These are phyloP conservation scores for Cicer pinnatifidum DNA, from an alignment of 306 rosid species.

Conservation along the genomic window DNA sequence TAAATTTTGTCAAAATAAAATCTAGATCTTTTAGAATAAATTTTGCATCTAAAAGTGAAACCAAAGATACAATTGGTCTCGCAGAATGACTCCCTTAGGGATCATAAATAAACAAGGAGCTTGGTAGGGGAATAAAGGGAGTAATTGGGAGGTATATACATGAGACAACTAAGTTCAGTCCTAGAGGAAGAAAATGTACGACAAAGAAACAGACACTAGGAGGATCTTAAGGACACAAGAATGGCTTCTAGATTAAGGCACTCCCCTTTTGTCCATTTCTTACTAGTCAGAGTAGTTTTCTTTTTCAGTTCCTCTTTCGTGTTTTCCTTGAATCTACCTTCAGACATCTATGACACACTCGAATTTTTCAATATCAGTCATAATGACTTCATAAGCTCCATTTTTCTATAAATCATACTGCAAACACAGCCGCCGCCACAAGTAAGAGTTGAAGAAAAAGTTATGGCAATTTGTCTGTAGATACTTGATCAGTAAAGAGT, in stretches of 20 bases:
- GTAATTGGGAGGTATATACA: not conserved
- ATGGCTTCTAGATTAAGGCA: slow-evolving; percentile 3
- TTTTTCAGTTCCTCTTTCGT: slow-evolving; percentile 15
- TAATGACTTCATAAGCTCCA: slow-evolving; percentile 11
- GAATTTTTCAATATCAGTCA: slow-evolving; percentile 17
- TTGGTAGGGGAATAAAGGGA: not conserved
- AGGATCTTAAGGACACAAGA: slow-evolving; percentile 4
- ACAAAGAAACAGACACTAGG: not conserved
- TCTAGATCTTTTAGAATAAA: too few relatives aligned
- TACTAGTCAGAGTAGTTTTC: not conserved
- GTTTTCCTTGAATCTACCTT: not conserved
- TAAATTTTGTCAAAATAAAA: too few relatives aligned
- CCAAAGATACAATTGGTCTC: too few relatives aligned
- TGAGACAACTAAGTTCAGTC: slow-evolving; percentile 22
- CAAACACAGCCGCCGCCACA: not conserved
- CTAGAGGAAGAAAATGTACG: not conserved
- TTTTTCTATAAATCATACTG: slow-evolving; percentile 13
- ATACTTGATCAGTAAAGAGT: slow-evolving; percentile 21
- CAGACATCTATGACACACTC: not conserved
- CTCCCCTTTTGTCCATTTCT: slow-evolving; percentile 20
- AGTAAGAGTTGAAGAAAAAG: slow-evolving; percentile 11
- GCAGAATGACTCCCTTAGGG: too few relatives aligned
- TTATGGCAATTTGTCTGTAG: slow-evolving; percentile 15
- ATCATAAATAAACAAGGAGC: not conserved
- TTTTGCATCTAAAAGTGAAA: too few relatives aligned